Evolutionary conservation across 768 basidiomycete genomes (phyloP).

Genomic region (Leucocoprinus sp.): DNA sequence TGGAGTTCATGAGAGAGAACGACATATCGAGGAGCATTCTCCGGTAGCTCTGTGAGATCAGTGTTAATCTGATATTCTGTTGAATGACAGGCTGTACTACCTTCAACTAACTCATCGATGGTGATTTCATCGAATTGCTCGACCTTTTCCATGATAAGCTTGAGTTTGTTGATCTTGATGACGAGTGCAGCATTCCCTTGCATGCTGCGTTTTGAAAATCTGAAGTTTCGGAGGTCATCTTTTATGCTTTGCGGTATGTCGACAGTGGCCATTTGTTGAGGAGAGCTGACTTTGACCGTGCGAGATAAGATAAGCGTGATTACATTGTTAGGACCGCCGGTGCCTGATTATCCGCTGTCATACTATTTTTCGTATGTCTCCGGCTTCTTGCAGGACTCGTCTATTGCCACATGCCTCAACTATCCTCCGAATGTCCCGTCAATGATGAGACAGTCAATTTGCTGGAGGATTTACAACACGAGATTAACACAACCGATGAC

Average conservation of each 20-base stretch:
- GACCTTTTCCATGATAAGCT: conserved; percentile 75
- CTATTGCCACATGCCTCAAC: neutral
- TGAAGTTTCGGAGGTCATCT: conserved; percentile 75
- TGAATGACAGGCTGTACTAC: conserved; percentile 28
- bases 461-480: conserved; percentile 34
- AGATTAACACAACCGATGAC: conserved; percentile 14
- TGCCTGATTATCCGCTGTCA: neutral
- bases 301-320: conserved; percentile 23
- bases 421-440: conserved; percentile 33
- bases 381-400: neutral
- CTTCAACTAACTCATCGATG: conserved; percentile 83
- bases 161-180: conserved; percentile 84
- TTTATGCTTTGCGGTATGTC: conserved; percentile 79
- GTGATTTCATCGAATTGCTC: conserved; percentile 70
- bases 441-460: conserved; percentile 39
- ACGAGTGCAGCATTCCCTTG: conserved; percentile 71
- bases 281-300: conserved; percentile 22
- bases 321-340: neutral
- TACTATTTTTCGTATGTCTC: neutral
- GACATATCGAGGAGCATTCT: conserved; percentile 81
- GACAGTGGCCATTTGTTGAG: conserved; percentile 59
- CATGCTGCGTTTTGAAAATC: conserved; percentile 61
- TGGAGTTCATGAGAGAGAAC: conserved; percentile 75
- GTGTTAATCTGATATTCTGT: neutral
- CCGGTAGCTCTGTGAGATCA: conserved; percentile 62